These are phyloP conservation scores for Heterobasidion annosum DNA, from an alignment of 1,284 basidiomycete species.

Conservation along the genomic window DNA sequence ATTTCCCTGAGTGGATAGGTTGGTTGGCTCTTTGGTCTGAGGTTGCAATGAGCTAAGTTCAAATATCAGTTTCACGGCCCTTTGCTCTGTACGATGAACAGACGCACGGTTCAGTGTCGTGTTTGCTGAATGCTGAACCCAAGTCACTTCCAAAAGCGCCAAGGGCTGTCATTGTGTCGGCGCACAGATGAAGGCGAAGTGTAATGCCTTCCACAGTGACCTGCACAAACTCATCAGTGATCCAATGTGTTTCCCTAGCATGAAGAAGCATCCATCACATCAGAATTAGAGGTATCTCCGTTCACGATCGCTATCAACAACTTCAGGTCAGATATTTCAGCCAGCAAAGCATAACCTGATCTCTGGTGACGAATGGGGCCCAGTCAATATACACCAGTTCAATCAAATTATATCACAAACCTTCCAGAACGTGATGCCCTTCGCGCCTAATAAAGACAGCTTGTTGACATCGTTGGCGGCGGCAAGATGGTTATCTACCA, in stretches of 20 bases:
- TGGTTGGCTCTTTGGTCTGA: background rate
- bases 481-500: constrained; percentile 52
- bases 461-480: constrained; percentile 12
- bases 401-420: constrained; percentile 23
- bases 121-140: constrained; percentile 6
- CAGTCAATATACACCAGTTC: background rate
- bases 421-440: constrained; percentile 58
- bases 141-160: constrained; percentile 11
- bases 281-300: background rate
- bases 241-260: background rate
- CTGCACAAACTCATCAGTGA: constrained; percentile 2
- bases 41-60: background rate
- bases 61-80: background rate
- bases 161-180: constrained; percentile 11
- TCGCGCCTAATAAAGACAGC: background rate
- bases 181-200: constrained; percentile 11
- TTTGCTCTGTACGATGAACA: background rate
- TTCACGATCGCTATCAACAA: constrained; percentile 7
- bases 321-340: constrained; percentile 9
- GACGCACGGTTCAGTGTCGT: constrained; percentile 4
- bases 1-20: background rate
- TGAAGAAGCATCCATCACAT: constrained; percentile 1
- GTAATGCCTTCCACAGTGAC: constrained; percentile 7
- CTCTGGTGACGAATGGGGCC: constrained; percentile 22
- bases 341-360: constrained; percentile 51